A percentile compares a stretch with the other conserved stretches of the same genome.
Conservation (phyloP, 1,284 basidiomycete species). For the Microstroma glucosiphilum region DNA sequence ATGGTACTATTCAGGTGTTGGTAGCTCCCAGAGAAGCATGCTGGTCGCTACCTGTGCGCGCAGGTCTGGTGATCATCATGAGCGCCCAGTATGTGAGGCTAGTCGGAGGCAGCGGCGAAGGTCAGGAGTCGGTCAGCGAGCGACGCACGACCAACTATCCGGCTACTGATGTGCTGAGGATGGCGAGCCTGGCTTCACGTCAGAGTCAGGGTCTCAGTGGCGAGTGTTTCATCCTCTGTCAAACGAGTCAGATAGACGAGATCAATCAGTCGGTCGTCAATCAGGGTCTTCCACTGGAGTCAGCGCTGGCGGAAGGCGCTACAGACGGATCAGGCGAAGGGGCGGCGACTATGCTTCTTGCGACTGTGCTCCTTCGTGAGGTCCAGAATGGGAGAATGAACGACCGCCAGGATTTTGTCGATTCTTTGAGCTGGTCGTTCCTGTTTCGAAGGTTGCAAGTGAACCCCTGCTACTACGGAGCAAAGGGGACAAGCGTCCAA, state of each 20-base stretch:
- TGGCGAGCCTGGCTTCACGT: conserved; percentile 78
- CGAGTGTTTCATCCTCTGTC: conserved; percentile 70
- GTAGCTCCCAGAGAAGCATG: conserved; percentile 74
- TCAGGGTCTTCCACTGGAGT: conserved; percentile 83
- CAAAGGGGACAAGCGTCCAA: conserved; percentile 25
- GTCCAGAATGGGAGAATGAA: conserved; percentile 14
- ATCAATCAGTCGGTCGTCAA: conserved; percentile 67
- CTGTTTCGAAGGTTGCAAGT: conserved; percentile 64
- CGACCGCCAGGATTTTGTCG: conserved; percentile 55
- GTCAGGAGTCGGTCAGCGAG: conserved; percentile 49
- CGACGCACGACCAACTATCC: conserved; percentile 72
- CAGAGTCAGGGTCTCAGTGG: conserved; percentile 53
- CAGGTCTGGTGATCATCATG: conserved; percentile 77
- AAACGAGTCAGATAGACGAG: conserved; percentile 74
- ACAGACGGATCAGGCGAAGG: not conserved
- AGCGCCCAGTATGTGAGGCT: conserved; percentile 77
- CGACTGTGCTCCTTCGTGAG: conserved; percentile 26
- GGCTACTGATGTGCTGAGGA: conserved; percentile 73
- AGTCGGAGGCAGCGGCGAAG: conserved; percentile 23
- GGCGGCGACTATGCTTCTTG: conserved; percentile 12
- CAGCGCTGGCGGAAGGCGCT: conserved; percentile 60
- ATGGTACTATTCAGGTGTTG: conserved; percentile 74
- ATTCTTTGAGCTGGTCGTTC: conserved; percentile 77
- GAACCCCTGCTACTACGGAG: conserved; percentile 84
- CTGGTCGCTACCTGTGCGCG: conserved; percentile 77